phyloP scores from a whole-genome alignment of 176 grass and related monocot species.

The Musa acuminata region DNA sequence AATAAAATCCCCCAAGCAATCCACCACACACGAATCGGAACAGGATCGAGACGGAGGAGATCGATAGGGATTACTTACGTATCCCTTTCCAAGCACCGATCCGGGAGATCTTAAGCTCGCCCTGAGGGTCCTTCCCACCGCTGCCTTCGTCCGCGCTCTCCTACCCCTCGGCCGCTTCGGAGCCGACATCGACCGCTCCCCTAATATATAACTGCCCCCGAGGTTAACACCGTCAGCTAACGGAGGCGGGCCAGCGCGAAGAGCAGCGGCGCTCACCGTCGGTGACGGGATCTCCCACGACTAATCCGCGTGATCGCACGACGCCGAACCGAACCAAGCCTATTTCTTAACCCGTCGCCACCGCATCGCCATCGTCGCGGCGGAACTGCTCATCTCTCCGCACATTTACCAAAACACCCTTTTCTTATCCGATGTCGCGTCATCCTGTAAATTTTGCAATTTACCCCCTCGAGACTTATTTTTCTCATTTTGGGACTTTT shows the following conservation, averaged over 20 bases:
- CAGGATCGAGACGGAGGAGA: background rate
- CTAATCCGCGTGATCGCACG: background rate
- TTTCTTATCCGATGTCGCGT: too few relatives aligned
- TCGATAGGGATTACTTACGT: background rate
- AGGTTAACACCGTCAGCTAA: conserved; percentile 3
- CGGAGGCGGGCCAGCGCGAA: background rate
- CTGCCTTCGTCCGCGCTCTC: background rate
- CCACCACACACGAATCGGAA: background rate
- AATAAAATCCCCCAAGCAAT: background rate
- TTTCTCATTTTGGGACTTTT: too few relatives aligned
- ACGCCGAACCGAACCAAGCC: background rate
- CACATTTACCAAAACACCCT: too few relatives aligned
- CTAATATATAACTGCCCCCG: background rate
- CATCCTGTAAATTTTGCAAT: too few relatives aligned
- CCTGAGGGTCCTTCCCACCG: background rate
- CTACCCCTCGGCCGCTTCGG: background rate
- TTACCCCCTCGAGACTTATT: too few relatives aligned
- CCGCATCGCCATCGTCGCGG: background rate
- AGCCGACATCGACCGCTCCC: background rate
- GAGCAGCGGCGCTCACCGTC: too few relatives aligned
- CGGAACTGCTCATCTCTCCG: too few relatives aligned
- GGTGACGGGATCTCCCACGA: background rate
- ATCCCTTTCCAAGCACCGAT: background rate
- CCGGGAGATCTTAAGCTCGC: background rate
- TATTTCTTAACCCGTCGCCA: background rate